phyloP scores from a whole-genome alignment of 1,284 basidiomycete genomes.

The Sanghuangporus weigelae region DNA sequence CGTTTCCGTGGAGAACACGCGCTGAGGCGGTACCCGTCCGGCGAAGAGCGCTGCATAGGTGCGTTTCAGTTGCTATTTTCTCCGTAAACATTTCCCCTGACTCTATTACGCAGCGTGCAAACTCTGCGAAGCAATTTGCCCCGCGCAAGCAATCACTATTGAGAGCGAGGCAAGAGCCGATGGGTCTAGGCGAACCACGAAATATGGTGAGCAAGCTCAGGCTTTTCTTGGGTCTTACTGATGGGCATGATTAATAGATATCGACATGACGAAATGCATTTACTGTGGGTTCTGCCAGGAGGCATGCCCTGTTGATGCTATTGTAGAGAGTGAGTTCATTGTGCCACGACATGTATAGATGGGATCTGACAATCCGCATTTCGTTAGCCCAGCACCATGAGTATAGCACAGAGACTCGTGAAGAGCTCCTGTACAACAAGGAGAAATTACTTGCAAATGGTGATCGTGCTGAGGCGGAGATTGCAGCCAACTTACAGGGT shows the following conservation, averaged over 20 bases:
- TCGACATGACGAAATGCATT: conserved; percentile 97
- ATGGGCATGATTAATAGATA: conserved; percentile 48
- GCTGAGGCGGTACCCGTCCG: conserved; percentile 94
- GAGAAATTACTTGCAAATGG: conserved; percentile 95
- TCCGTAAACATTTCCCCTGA: conserved; percentile 8
- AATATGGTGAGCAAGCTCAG: conserved; percentile 63
- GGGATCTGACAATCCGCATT: conserved; percentile 3
- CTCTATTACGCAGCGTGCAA: conserved; percentile 74
- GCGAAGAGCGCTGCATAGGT: conserved; percentile 99
- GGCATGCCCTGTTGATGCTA: conserved; percentile 99
- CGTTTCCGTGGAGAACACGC: conserved; percentile 99
- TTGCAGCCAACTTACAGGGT: conserved; percentile 90
- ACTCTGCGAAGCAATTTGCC: conserved; percentile 98
- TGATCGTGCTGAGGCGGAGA: conserved; percentile 94
- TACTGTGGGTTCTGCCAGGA: conserved; percentile 99
- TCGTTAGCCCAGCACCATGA: conserved; percentile 87
- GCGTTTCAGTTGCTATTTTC: conserved; percentile 23
- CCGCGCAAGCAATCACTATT: conserved; percentile 99
- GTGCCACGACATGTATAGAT: conserved; percentile 18
- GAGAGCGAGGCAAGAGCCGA: conserved; percentile 96
- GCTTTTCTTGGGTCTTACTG: not conserved
- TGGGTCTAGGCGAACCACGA: conserved; percentile 94
- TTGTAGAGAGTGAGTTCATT: conserved; percentile 84
- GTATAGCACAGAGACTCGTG: conserved; percentile 95
- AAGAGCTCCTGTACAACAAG: conserved; percentile 99